A percentile compares a stretch with the other conserved stretches of the same genome.
phyloP scores from a whole-genome alignment of 164 flowering plant genomes.

The Chimonanthus salicifolius region DNA sequence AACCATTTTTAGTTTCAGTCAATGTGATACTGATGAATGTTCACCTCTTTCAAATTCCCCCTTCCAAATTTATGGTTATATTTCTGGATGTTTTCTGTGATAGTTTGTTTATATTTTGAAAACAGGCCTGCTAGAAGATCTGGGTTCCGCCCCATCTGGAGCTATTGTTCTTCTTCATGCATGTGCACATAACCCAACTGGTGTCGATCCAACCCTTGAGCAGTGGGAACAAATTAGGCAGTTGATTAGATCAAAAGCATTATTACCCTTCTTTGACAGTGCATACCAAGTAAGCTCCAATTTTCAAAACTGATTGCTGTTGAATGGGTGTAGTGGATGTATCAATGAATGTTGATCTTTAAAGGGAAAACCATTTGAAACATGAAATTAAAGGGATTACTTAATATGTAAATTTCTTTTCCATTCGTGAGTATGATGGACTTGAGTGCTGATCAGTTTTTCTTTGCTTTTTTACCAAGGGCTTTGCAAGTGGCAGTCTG shows the following conservation, averaged over 20 bases:
- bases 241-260: constrained; percentile 69
- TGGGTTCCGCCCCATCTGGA: constrained; percentile 81
- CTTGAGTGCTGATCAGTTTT: background rate
- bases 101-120: background rate
- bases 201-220: constrained; percentile 89
- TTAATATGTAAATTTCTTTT: background rate
- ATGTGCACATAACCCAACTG: constrained; percentile 99
- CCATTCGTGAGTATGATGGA: background rate
- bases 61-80: background rate
- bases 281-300: constrained; percentile 76
- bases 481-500: constrained; percentile 97
- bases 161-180: constrained; percentile 98
- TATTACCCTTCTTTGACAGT: constrained; percentile 97
- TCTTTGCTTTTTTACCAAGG: constrained; percentile 32
- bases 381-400: background rate
- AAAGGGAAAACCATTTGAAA: background rate
- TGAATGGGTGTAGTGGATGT: background rate
- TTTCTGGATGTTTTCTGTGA: constrained; percentile 1
- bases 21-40: background rate
- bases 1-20: background rate
- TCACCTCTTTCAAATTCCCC: background rate
- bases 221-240: constrained; percentile 97
- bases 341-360: background rate
- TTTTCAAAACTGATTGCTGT: background rate
- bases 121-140: constrained; percentile 83